A percentile compares a stretch with the other conserved stretches of the same genome.
Evolutionary conservation across 371 early-diverging fungal genomes (phyloP).

Genomic region (Coemansia sp.): DNA sequence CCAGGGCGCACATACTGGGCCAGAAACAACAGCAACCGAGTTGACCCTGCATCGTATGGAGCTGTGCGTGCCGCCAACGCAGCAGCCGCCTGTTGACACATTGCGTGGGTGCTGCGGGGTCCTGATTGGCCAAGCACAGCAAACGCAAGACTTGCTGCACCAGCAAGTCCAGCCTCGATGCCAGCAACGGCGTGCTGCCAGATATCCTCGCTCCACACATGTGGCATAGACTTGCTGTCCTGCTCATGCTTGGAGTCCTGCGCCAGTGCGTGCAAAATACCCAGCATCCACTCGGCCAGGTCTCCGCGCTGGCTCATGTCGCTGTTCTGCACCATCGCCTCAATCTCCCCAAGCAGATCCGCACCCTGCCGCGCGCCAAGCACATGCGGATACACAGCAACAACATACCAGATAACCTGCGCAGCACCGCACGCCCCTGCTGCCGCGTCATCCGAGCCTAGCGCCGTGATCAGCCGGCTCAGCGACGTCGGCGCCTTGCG

Average conservation of each 20-base stretch:
- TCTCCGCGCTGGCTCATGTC: conserved; percentile 28
- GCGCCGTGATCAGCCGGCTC: conserved; percentile 22
- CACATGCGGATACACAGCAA: conserved; percentile 15
- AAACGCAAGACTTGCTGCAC: conserved; percentile 27
- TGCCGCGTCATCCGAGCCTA: conserved; percentile 19
- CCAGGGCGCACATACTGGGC: conserved; percentile 18
- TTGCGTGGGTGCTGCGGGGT: conserved; percentile 10
- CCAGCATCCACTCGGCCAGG: conserved; percentile 39
- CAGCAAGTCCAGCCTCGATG: conserved; percentile 25
- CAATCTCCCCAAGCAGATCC: conserved; percentile 23
- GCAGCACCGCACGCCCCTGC: conserved; percentile 33
- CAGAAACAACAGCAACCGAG: conserved; percentile 17
- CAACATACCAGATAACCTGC: conserved; percentile 37
- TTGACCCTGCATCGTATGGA: conserved; percentile 11
- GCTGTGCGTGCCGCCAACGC: conserved; percentile 17
- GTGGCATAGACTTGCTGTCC: not conserved
- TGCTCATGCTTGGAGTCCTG: not conserved
- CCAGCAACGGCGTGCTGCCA: conserved; percentile 44
- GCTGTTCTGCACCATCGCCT: conserved; percentile 15
- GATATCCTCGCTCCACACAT: conserved; percentile 5
- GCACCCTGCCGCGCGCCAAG: conserved; percentile 11
- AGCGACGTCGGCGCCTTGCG: conserved; percentile 37
- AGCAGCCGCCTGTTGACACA: conserved; percentile 35
- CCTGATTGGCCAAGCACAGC: conserved; percentile 18
- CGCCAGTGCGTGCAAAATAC: conserved; percentile 13